Evolutionary conservation across 1,284 basidiomycete species (phyloP), one percentile per base, ranked within the genome.

Genomic region (Leccinum pachyderme): DNA sequence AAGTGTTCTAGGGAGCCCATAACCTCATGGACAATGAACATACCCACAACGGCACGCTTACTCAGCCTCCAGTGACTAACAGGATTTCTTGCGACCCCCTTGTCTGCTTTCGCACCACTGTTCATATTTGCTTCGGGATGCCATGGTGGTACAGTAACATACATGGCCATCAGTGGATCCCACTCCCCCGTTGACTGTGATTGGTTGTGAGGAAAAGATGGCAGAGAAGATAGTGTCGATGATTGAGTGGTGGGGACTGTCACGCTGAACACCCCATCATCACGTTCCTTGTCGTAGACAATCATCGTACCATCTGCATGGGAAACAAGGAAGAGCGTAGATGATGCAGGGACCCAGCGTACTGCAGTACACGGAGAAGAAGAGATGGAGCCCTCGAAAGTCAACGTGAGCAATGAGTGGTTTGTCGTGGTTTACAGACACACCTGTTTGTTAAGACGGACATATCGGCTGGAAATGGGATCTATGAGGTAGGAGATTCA

Each of bases 401-500:
- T 22, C 22, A 41, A 41, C 22, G 22, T 41, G 39, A 41, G 39
- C 22, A 41, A 98, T 25, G 35, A 47, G 54, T 13, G 72, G 78
- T 31, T 39, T 8, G 31, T 7, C 46, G 28, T 11, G 47, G 22
- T 18, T 25, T 29, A 15, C 49, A 32, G 51, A 39, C 59, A 65
- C 65, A 88, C 91, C 71, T 88, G 86, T 70, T 98, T 98, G 76
- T 98, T 98, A 52, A 98, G 77, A 27, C 95, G 90, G 7, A 83
- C 84, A 67, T 98, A 98, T 44, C 91, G 86, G 39, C 83, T 89
- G 48, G 81, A 83, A 65, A 93, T 87, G 48, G 92, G 91, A 69
- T 95, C 93, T 87, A 68, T 29, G 33, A 35, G 51, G 53, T 22
- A 54, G 35, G 44, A 35, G 25, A 39, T 37, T 48, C 50, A 51